These are phyloP conservation scores for Lactarius akahatsu DNA, from an alignment of 768 basidiomycete species.

Conservation along the genomic window DNA sequence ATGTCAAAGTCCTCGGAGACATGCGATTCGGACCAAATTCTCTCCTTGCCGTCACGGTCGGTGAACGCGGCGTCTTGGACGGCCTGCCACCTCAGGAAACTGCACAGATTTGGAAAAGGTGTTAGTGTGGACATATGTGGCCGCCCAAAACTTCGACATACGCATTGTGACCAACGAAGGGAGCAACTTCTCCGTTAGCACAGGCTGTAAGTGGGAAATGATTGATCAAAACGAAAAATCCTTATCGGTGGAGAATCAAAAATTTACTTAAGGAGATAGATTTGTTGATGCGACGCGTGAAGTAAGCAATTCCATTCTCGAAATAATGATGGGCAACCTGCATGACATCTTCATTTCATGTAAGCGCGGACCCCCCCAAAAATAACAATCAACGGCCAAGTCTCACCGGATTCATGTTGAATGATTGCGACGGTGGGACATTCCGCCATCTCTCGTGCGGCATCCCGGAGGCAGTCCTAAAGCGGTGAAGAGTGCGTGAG, in stretches of 20 bases:
- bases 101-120: background rate
- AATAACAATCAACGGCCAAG: background rate
- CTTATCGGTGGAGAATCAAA: background rate
- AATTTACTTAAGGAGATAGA: conserved; percentile 39
- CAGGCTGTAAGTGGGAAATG: conserved; percentile 31
- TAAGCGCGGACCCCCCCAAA: conserved; percentile 31
- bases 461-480: conserved; percentile 52
- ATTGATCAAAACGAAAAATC: background rate
- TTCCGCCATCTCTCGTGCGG: conserved; percentile 49
- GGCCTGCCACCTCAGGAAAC: conserved; percentile 56
- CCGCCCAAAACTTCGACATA: conserved; percentile 6
- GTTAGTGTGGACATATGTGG: background rate
- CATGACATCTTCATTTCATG: conserved; percentile 46
- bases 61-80: conserved; percentile 54
- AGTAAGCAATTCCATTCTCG: conserved; percentile 49
- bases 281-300: conserved; percentile 50
- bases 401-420: conserved; percentile 48
- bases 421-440: conserved; percentile 52
- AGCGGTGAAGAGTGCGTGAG: conserved; percentile 10
- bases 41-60: conserved; percentile 51
- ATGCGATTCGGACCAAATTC: conserved; percentile 66
- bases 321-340: conserved; percentile 57
- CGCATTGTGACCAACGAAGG: conserved; percentile 51
- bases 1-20: conserved; percentile 73
- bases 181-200: conserved; percentile 45